These are phyloP conservation scores for Suillus weaverae DNA, from an alignment of 768 basidiomycete species.

Conservation along the genomic window DNA sequence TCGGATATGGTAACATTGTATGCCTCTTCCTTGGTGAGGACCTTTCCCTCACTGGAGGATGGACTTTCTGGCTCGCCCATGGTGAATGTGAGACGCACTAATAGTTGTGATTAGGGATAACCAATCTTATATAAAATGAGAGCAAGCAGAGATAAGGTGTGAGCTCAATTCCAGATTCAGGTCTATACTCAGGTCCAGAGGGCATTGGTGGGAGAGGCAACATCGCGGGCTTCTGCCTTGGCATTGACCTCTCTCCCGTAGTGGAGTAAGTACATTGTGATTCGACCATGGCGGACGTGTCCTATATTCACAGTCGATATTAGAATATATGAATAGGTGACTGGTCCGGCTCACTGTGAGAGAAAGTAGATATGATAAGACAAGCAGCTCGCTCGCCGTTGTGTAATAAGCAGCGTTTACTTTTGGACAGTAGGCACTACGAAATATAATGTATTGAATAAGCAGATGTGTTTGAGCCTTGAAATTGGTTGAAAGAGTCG, in stretches of 20 bases:
- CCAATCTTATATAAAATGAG: neutral
- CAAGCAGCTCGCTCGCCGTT: neutral
- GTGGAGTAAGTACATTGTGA: neutral
- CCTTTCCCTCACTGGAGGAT: slow-evolving; percentile 18
- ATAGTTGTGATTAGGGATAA: neutral
- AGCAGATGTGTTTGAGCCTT: neutral
- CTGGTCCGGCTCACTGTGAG: neutral
- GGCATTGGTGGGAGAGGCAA: slow-evolving; percentile 38
- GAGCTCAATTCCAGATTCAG: slow-evolving; percentile 52
- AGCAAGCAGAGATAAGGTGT: slow-evolving; percentile 2
- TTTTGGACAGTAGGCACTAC: neutral
- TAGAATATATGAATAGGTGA: neutral
- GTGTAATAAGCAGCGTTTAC: neutral
- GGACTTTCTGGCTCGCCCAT: slow-evolving; percentile 2
- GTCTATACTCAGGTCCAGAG: slow-evolving; percentile 53
- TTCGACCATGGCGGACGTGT: neutral
- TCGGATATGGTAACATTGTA: slow-evolving; percentile 32
- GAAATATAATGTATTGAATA: neutral
- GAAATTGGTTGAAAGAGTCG: neutral
- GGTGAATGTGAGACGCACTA: neutral
- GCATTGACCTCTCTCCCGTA: neutral
- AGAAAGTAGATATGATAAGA: neutral
- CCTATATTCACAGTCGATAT: neutral
- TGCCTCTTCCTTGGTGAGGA: slow-evolving; percentile 7
- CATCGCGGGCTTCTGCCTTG: slow-evolving; percentile 11